Conservation (phyloP, 169 alveolate genomes). For the Plasmodium knowlesi region DNA sequence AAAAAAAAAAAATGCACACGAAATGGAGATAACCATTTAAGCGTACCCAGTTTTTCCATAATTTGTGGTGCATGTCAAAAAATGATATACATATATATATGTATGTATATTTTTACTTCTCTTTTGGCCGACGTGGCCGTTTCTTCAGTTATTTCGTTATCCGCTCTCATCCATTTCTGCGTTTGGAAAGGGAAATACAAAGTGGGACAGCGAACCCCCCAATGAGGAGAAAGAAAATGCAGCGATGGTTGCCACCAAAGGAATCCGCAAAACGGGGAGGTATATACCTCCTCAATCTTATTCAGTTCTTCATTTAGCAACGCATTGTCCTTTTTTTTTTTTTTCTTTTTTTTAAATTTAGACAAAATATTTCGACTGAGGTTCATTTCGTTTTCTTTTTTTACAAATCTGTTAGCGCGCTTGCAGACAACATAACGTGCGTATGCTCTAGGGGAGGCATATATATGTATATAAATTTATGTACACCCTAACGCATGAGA, state of each 20-base stretch:
- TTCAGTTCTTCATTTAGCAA: constrained; percentile 36
- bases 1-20: not conserved
- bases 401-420: not conserved
- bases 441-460: not conserved
- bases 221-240: not conserved
- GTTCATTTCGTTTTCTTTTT: constrained; percentile 34
- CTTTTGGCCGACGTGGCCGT: constrained; percentile 5
- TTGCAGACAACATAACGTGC: not conserved
- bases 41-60: not conserved
- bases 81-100: not conserved
- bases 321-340: constrained; percentile 54
- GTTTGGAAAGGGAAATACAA: not conserved
- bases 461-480: not conserved
- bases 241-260: not conserved
- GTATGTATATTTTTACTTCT: not conserved
- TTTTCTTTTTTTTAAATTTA: constrained; percentile 39
- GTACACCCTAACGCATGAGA: not conserved
- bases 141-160: constrained; percentile 11
- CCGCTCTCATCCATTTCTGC: constrained; percentile 37
- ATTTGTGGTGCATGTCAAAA: not conserved
- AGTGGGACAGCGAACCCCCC: not conserved
- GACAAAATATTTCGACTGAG: constrained; percentile 42
- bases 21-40: not conserved
- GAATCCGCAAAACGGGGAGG: not conserved
- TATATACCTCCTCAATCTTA: constrained; percentile 43